Percentiles rank a stretch among this genome's conserved stretches.
These are phyloP conservation scores for Gossypium rotundifolium DNA, from an alignment of 345 rosid species.

Conservation along the genomic window DNA sequence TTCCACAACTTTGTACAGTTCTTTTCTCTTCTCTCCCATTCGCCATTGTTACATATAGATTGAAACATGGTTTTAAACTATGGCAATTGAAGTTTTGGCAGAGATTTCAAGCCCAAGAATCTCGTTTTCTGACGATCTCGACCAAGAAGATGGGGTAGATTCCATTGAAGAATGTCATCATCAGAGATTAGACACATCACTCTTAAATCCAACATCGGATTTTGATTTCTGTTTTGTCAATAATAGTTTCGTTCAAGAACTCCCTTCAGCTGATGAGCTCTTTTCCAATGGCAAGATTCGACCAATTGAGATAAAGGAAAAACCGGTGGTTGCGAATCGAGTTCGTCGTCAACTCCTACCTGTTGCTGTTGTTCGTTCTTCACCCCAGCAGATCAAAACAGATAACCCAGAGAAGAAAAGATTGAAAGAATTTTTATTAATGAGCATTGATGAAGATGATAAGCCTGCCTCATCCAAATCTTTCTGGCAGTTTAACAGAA, in stretches of 20 bases:
- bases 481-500: conserved; percentile 79
- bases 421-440: conserved; percentile 61
- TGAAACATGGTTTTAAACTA: conserved; percentile 12
- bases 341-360: conserved; percentile 22
- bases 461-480: conserved; percentile 30
- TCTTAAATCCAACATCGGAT: conserved; percentile 50
- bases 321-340: neutral
- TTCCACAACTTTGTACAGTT: conserved; percentile 25
- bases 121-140: conserved; percentile 70
- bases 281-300: conserved; percentile 83
- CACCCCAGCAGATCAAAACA: neutral
- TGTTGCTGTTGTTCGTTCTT: neutral
- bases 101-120: conserved; percentile 74
- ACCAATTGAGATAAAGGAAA: conserved; percentile 58
- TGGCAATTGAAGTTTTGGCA: conserved; percentile 78
- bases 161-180: conserved; percentile 23
- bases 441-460: conserved; percentile 37
- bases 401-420: conserved; percentile 52
- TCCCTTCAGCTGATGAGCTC: conserved; percentile 83
- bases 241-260: conserved; percentile 35
- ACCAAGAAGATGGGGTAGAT: conserved; percentile 25
- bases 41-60: conserved; percentile 10
- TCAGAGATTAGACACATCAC: conserved; percentile 41
- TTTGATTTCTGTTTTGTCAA: conserved; percentile 60
- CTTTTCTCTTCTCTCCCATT: conserved; percentile 19